Conservation (phyloP, 805 yeast genomes). For the Isabelozyma gotoi region DNA sequence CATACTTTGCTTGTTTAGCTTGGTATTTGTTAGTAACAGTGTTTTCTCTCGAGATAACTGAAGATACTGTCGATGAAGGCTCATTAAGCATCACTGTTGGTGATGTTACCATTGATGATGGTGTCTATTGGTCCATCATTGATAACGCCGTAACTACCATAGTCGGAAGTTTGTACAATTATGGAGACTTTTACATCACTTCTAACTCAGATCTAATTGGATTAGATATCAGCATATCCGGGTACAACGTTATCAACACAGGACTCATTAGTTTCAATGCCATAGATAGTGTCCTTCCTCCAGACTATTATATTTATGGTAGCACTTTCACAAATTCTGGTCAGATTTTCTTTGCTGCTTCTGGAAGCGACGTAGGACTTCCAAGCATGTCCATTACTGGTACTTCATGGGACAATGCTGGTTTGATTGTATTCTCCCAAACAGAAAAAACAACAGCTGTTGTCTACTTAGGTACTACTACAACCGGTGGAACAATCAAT, state of each 20-base stretch:
- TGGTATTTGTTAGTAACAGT: not conserved
- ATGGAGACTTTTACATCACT: slow-evolving; percentile 24
- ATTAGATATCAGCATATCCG: slow-evolving; percentile 14
- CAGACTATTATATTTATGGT: slow-evolving; percentile 13
- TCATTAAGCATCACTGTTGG: slow-evolving; percentile 17
- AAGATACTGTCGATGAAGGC: slow-evolving; percentile 17
- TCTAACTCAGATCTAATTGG: slow-evolving; percentile 13
- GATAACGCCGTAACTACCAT: slow-evolving; percentile 18
- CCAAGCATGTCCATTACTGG: slow-evolving; percentile 12
- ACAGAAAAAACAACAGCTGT: slow-evolving; percentile 16
- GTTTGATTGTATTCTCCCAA: slow-evolving; percentile 21
- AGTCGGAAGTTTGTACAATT: slow-evolving; percentile 17
- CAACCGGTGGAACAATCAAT: slow-evolving; percentile 3
- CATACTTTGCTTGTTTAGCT: not conserved
- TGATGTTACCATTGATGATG: slow-evolving; percentile 8
- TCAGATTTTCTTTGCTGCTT: slow-evolving; percentile 13
- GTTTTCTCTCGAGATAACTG: not conserved
- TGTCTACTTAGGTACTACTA: slow-evolving; percentile 12
- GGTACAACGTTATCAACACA: slow-evolving; percentile 10
- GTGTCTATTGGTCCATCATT: slow-evolving; percentile 18
- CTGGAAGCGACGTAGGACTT: slow-evolving; percentile 11
- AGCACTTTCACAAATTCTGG: slow-evolving; percentile 22
- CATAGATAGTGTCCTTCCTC: slow-evolving; percentile 11
- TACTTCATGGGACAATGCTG: slow-evolving; percentile 11
- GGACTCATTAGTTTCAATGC: slow-evolving; percentile 26